These are phyloP conservation scores for Botrytis elliptica DNA, from an alignment of 2,329 filamentous ascomycete species.

Conservation along the genomic window DNA sequence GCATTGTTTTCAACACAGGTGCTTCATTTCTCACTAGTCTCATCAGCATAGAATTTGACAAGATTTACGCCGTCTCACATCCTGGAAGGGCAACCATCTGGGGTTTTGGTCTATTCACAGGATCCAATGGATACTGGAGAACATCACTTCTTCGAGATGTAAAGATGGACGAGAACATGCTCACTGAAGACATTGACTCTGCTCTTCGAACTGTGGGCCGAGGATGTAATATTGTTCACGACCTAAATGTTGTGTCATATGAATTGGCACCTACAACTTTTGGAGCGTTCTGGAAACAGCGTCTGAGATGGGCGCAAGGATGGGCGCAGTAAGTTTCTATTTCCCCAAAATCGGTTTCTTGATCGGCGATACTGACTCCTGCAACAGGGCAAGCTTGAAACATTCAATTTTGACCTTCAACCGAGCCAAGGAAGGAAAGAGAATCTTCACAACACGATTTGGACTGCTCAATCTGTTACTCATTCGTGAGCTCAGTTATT, in stretches of 20 bases:
- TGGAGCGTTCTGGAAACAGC: slow-evolving; percentile 49
- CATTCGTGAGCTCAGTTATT: slow-evolving; percentile 48
- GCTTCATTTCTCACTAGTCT: slow-evolving; percentile 46
- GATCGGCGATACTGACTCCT: not conserved
- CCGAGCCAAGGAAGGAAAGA: slow-evolving; percentile 39
- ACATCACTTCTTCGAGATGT: slow-evolving; percentile 45
- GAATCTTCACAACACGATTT: slow-evolving; percentile 43
- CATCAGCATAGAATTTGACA: slow-evolving; percentile 52
- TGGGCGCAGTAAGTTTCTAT: slow-evolving; percentile 43
- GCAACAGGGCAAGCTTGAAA: slow-evolving; percentile 41
- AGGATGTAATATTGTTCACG: slow-evolving; percentile 47
- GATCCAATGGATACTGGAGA: slow-evolving; percentile 50
- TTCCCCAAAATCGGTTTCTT: not conserved
- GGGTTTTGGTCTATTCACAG: slow-evolving; percentile 46
- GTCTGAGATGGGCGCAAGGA: slow-evolving; percentile 50
- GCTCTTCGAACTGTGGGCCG: slow-evolving; percentile 43
- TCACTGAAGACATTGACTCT: slow-evolving; percentile 52
- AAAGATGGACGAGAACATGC: slow-evolving; percentile 50
- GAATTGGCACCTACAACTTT: slow-evolving; percentile 49
- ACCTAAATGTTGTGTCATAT: slow-evolving; percentile 50
- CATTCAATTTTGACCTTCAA: slow-evolving; percentile 46
- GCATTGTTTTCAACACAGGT: slow-evolving; percentile 48
- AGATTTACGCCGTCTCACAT: slow-evolving; percentile 52
- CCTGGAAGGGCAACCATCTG: slow-evolving; percentile 48
- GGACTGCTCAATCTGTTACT: slow-evolving; percentile 47